A percentile compares a stretch with the other conserved stretches of the same genome.
These are phyloP conservation scores for Lathyrus aphaca DNA, from an alignment of 306 rosid species.

Conservation along the genomic window DNA sequence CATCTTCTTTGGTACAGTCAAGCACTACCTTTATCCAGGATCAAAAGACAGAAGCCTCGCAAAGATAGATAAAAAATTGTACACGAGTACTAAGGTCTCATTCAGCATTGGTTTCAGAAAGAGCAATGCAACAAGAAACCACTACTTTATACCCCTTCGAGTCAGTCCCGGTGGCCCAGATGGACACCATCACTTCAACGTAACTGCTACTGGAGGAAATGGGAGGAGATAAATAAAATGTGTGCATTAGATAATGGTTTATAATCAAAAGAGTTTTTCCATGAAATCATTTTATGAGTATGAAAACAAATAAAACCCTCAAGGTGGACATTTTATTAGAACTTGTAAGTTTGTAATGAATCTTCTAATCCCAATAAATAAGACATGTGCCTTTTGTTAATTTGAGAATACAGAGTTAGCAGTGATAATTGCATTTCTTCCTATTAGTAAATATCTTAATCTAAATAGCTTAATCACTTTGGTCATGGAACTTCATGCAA, in stretches of 20 bases:
- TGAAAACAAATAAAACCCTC: background rate
- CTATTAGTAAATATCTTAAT: background rate
- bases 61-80: conserved; percentile 14
- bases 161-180: conserved; percentile 59
- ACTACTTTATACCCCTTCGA: conserved; percentile 26
- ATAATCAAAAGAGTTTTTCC: background rate
- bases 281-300: conserved; percentile 3
- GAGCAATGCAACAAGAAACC: conserved; percentile 31
- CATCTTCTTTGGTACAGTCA: conserved; percentile 25
- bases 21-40: conserved; percentile 35
- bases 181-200: conserved; percentile 47
- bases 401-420: background rate
- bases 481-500: conserved; percentile 7
- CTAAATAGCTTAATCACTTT: background rate
- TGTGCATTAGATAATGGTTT: conserved; percentile 19
- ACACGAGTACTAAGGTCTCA: conserved; percentile 27
- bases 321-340: conserved; percentile 28
- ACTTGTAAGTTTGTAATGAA: conserved; percentile 27
- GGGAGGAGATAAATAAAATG: conserved; percentile 24
- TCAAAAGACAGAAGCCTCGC: conserved; percentile 30
- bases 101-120: conserved; percentile 36
- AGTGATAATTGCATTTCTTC: background rate
- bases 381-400: background rate
- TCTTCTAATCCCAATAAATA: conserved; percentile 23
- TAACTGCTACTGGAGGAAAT: conserved; percentile 28